phyloP scores from a whole-genome alignment of 106 monocot species.

The Dioscorea zingiberensis region DNA sequence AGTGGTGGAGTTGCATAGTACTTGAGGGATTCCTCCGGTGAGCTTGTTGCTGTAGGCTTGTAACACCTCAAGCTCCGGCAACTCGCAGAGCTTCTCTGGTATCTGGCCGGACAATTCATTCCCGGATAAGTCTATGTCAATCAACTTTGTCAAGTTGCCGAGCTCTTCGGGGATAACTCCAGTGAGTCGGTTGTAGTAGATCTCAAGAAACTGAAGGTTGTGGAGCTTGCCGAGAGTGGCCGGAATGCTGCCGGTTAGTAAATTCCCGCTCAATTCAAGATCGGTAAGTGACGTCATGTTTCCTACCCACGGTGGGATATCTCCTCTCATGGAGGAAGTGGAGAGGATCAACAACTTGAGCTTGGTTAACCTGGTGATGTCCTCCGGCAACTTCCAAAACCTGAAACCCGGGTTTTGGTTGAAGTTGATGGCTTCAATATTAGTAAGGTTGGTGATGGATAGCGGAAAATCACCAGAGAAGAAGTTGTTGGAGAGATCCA shows the following conservation, averaged over 20 bases:
- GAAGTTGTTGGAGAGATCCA: constrained; percentile 73
- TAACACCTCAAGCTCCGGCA: constrained; percentile 53
- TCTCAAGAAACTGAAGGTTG: constrained; percentile 61
- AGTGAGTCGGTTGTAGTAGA: constrained; percentile 73
- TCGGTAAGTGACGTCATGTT: constrained; percentile 89
- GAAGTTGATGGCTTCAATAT: constrained; percentile 58
- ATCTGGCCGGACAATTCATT: constrained; percentile 67
- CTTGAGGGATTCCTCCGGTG: constrained; percentile 58
- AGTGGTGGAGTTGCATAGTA: constrained; percentile 68
- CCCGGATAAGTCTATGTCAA: constrained; percentile 79
- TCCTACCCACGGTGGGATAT: constrained; percentile 75
- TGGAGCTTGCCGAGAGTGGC: constrained; percentile 52
- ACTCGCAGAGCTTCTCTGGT: constrained; percentile 42
- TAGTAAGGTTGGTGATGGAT: constrained; percentile 64
- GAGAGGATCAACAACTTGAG: constrained; percentile 73
- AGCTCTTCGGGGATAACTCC: constrained; percentile 73
- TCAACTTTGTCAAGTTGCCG: constrained; percentile 63
- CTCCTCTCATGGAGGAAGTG: constrained; percentile 60
- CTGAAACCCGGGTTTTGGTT: constrained; percentile 78
- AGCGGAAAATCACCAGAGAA: constrained; percentile 72
- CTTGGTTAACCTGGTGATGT: constrained; percentile 36
- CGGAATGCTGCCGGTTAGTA: constrained; percentile 65
- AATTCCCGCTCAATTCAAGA: constrained; percentile 78
- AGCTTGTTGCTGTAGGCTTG: constrained; percentile 78
- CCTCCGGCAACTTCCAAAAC: constrained; percentile 55